phyloP scores from a whole-genome alignment of 208 protist species.

The Trypanosoma mega region DNA sequence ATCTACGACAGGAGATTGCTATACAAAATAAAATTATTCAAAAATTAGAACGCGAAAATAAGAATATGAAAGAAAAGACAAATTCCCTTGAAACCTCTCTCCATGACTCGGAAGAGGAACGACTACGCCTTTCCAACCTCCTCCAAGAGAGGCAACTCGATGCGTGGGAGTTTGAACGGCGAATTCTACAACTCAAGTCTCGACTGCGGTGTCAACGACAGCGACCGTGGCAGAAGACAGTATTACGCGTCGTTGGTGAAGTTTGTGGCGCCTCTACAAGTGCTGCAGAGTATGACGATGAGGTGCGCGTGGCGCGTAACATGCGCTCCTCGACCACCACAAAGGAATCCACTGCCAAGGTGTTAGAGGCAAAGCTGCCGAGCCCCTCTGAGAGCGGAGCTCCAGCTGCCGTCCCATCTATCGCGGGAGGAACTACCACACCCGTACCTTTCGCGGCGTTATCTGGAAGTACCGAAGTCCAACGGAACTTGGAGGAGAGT shows the following conservation, averaged over 20 bases:
- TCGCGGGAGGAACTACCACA: too few species aligned
- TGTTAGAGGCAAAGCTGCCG: too few species aligned
- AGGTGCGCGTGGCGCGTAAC: constrained; percentile 33
- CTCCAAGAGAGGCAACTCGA: constrained; percentile 75
- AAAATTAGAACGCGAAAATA: constrained; percentile 64
- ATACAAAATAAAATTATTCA: constrained; percentile 62
- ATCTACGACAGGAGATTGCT: constrained; percentile 73
- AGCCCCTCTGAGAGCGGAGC: too few species aligned
- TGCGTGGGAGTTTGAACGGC: constrained; percentile 48
- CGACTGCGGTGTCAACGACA: constrained; percentile 75
- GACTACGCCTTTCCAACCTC: constrained; percentile 70
- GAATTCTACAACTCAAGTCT: constrained; percentile 71
- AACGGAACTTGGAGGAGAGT: neutral
- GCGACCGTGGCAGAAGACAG: constrained; percentile 73
- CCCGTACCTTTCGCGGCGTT: too few species aligned
- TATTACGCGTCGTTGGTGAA: constrained; percentile 76
- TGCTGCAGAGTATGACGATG: constrained; percentile 51
- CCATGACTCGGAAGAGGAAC: constrained; percentile 52
- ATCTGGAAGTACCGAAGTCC: too few species aligned
- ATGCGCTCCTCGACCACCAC: neutral
- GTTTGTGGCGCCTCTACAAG: constrained; percentile 65
- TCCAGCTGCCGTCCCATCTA: too few species aligned
- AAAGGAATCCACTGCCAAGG: neutral
- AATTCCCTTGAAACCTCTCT: constrained; percentile 44
- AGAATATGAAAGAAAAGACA: constrained; percentile 54